A percentile compares a stretch with the other conserved stretches of the same genome.
These are phyloP conservation scores for Colletotrichum gigasporum DNA, from an alignment of 2,329 filamentous ascomycete genomes.

Conservation along the genomic window DNA sequence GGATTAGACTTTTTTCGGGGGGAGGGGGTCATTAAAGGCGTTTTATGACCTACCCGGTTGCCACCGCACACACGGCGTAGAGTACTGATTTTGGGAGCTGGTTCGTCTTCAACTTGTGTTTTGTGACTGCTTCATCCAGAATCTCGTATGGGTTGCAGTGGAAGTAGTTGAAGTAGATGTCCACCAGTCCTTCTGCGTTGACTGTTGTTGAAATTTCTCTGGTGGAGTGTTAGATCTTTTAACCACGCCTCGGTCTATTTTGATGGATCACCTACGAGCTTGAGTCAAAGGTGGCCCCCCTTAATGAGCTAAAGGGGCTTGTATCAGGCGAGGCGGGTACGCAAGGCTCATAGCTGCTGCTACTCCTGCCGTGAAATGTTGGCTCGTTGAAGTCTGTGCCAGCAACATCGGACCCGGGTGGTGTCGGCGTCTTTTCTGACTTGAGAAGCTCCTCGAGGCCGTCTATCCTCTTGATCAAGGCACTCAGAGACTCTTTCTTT, in stretches of 20 bases:
- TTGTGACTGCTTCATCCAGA: conserved; percentile 1
- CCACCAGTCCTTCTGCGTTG: conserved; percentile 17
- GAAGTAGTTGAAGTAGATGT: conserved; percentile 22
- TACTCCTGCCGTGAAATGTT: too few relatives aligned
- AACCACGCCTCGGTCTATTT: neutral
- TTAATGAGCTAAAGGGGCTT: conserved; percentile 6
- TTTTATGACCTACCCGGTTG: conserved; percentile 7
- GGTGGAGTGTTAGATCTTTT: neutral
- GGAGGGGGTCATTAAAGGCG: too few relatives aligned
- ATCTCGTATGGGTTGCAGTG: conserved; percentile 19
- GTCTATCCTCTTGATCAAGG: conserved; percentile 23
- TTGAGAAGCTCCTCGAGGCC: conserved; percentile 28
- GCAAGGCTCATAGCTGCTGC: neutral
- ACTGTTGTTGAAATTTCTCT: conserved; percentile 6
- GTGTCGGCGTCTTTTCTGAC: conserved; percentile 20
- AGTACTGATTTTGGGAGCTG: conserved; percentile 9
- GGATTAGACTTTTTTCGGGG: neutral
- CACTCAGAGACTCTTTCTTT: conserved; percentile 25
- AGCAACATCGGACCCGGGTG: conserved; percentile 10
- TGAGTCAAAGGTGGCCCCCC: neutral
- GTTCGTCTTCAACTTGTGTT: conserved; percentile 10
- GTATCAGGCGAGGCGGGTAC: conserved; percentile 15
- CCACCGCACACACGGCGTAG: conserved; percentile 21
- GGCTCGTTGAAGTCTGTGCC: neutral
- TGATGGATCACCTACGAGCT: neutral